A percentile compares a stretch with the other conserved stretches of the same genome.
These are phyloP conservation scores for Pisolithus thermaeus DNA, from an alignment of 1,284 basidiomycete genomes.

Conservation along the genomic window DNA sequence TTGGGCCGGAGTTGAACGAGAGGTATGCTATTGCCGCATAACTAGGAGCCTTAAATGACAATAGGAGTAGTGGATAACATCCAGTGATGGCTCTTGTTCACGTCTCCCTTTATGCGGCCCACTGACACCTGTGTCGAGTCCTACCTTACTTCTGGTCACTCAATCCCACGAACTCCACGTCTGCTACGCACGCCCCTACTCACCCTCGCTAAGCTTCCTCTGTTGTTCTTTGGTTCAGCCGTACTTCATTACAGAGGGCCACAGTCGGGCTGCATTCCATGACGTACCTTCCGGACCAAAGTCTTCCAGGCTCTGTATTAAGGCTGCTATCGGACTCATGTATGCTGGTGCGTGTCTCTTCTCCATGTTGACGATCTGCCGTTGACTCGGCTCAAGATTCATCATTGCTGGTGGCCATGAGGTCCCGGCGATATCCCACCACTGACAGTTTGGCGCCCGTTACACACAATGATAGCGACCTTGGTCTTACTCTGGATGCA, in stretches of 20 bases:
- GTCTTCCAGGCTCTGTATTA: slow-evolving; percentile 45
- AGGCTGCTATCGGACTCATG: slow-evolving; percentile 57
- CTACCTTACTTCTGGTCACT: slow-evolving; percentile 51
- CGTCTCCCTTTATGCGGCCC: slow-evolving; percentile 54
- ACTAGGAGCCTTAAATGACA: neutral
- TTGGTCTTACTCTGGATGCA: slow-evolving; percentile 39
- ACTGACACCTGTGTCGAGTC: slow-evolving; percentile 40
- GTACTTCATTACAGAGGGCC: slow-evolving; percentile 30
- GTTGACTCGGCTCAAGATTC: slow-evolving; percentile 38
- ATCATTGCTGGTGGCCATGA: slow-evolving; percentile 59
- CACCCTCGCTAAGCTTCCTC: slow-evolving; percentile 36
- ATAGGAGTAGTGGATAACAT: slow-evolving; percentile 42
- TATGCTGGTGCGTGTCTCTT: slow-evolving; percentile 48
- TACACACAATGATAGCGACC: slow-evolving; percentile 39
- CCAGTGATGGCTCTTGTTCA: slow-evolving; percentile 33
- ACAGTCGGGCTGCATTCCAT: slow-evolving; percentile 20
- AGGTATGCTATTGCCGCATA: slow-evolving; percentile 34
- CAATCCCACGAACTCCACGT: slow-evolving; percentile 48
- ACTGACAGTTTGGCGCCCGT: slow-evolving; percentile 25
- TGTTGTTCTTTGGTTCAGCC: slow-evolving; percentile 42
- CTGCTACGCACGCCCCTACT: slow-evolving; percentile 42
- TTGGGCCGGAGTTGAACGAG: slow-evolving; percentile 57
- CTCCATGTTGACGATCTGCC: too few relatives aligned
- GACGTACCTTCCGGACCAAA: slow-evolving; percentile 34
- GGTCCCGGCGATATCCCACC: slow-evolving; percentile 43